Base-by-base conservation (phyloP, 179 eudicot genomes). In the Sideroxylon spinosum region DNA sequence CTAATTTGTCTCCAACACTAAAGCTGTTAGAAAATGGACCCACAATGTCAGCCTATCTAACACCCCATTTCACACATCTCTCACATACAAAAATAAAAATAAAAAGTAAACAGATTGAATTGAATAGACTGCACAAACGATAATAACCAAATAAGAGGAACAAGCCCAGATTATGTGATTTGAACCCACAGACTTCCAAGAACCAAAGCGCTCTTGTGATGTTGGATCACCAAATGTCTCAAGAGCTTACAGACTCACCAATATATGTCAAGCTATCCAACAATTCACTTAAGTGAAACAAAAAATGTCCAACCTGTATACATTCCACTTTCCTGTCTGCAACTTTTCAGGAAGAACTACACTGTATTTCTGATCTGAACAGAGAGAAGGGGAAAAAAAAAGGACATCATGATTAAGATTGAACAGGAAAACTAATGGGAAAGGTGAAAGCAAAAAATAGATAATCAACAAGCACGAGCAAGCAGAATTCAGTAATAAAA, bases 251-350 rank as follows among this genome's bases (percentile, higher is more conserved):
- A 6, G 9, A 3, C 19, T 50, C 76, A 12, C 19, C 25, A 29
- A 73, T 10, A 8, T 4, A 73, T 56, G 50, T 6, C 46, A 29
- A 56, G 76, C 9, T 28, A 56, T 28, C 37, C 4, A 55, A 20
- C 20, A 78, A 53, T 71, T 63, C 9, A 6, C 71, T 16, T 6
- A 57, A 55, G 25, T 3, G 73, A 71, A 70, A 78, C 72, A 84
- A 20, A 82, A 84, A 73, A 81, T 46, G 57, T 75, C 81, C 75
- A 71, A 94, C 99, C 99, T 90, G 90, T 95, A 90, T 22, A 95
- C 99, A 83, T 95, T 93, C 99, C 99, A 95, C 77, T 93, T 95
- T 82, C 97, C 98, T 16, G 91, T 89, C 66, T 91, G 91, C 86
- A 95, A 85, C 87, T 90, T 95, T 81, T 95, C 99, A 49, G 99